Percentiles rank a stretch among this genome's conserved stretches.
Evolutionary conservation across 805 yeast species (phyloP).

Genomic region (Tetrapisispora namnaoensis): DNA sequence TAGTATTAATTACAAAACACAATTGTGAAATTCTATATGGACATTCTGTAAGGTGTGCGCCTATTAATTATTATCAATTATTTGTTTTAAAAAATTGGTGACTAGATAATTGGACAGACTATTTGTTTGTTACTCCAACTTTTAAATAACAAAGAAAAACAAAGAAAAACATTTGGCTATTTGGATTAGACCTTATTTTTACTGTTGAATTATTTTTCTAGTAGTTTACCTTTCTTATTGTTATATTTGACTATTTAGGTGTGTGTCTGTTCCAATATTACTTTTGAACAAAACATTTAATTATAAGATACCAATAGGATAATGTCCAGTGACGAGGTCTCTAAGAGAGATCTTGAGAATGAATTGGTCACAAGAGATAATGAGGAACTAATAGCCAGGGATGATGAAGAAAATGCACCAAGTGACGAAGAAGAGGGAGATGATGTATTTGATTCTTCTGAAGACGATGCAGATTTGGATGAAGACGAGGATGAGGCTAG

Average conservation of each 20-base stretch:
- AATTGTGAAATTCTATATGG: too few relatives aligned
- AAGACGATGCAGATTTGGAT: conserved; percentile 77
- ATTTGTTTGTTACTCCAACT: too few relatives aligned
- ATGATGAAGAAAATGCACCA: conserved; percentile 30
- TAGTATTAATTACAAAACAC: too few relatives aligned
- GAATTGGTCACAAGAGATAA: conserved; percentile 9
- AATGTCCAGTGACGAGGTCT: neutral
- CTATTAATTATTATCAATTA: too few relatives aligned
- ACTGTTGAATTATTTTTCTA: too few relatives aligned
- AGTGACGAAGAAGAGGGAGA: conserved; percentile 39
- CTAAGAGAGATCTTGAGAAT: neutral
- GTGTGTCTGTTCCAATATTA: neutral
- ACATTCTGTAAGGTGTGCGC: too few relatives aligned
- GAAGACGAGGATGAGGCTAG: conserved; percentile 87
- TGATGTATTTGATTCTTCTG: conserved; percentile 61
- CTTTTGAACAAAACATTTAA: too few relatives aligned
- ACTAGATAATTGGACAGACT: too few relatives aligned
- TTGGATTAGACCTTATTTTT: neutral
- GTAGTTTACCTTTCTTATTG: too few relatives aligned
- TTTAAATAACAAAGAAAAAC: neutral
- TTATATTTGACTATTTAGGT: too few relatives aligned
- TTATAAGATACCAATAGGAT: neutral
- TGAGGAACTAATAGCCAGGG: conserved; percentile 12
- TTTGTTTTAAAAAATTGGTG: too few relatives aligned
- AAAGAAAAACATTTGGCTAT: neutral